Evolutionary conservation across 129 eudicot species (phyloP).

Genomic region (Flaveria trinervia): DNA sequence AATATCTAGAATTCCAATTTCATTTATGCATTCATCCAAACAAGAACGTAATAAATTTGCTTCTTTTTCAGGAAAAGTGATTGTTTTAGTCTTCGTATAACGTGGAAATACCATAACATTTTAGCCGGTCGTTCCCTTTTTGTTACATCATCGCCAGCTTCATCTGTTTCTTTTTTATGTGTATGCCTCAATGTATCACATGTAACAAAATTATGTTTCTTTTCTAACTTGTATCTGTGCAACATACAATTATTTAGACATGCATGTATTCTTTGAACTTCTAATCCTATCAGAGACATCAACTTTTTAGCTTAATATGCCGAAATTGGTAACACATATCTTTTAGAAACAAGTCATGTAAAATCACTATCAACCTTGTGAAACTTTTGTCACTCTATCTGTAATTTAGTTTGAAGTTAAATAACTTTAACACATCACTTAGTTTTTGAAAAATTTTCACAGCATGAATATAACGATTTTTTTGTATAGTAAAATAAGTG

Average conservation of each 20-base stretch:
- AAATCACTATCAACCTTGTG: background rate
- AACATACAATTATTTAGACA: background rate
- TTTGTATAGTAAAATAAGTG: background rate
- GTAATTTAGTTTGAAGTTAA: too few species aligned
- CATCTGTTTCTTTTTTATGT: background rate
- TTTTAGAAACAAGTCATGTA: background rate
- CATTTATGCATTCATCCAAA: too few species aligned
- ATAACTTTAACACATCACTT: background rate
- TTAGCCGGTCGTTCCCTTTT: too few species aligned
- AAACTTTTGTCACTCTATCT: background rate
- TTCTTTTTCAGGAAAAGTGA: too few species aligned
- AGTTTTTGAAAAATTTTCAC: background rate
- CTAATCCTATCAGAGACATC: background rate
- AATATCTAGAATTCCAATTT: too few species aligned
- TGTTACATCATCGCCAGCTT: too few species aligned
- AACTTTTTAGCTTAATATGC: background rate
- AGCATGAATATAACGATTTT: background rate
- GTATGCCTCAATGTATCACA: background rate
- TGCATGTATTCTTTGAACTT: too few species aligned
- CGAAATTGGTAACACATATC: background rate
- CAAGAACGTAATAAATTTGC: too few species aligned
- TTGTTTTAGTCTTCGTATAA: too few species aligned
- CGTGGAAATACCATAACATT: too few species aligned
- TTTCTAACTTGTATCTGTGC: background rate
- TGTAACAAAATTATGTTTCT: background rate